Base-by-base conservation (phyloP, 306 rosid species). In the Trifolium pratense region DNA sequence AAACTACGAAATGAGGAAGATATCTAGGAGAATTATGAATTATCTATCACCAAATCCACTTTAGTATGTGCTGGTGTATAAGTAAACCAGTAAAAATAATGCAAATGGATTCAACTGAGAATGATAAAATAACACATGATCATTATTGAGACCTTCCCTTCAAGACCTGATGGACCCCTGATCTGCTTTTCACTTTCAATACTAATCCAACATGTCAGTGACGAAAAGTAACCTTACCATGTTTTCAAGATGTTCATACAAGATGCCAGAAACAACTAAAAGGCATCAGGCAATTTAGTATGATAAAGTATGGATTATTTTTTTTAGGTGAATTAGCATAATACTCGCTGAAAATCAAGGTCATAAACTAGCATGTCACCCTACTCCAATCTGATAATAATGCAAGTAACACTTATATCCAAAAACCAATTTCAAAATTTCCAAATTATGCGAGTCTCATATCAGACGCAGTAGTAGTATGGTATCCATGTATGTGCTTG, bases 121-220 rank as follows among this genome's bases (percentile, higher is more conserved):
- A 76, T 45, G 46, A 69, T 45, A 34, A 0, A 36, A 34, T 20
- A 16, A 31, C 20, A 68, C 46, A 29, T 60, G 2, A 13, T 32
- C 72, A 71, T 29, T 55, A 46, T 20, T 31, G 62, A 76, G 25
- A 61, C 66, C 46, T 70, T 37, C 21, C 59, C 62, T 46, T 70
- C 63, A 51, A 53, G 51, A 56, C 23, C 11, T 12, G 58, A 49
- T 49, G 40, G 51, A 40, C n/a, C 43, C 55, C 61, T 43, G n/a
- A 56, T 67, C 40, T 46, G 58, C 32, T 68, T 48, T 63, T 25
- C 40, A 42, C 51, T 66, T 62, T 14, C 69, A 67, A 56, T 18
- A 42, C 45, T 14, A 60, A 17, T 53, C 74, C 71, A 59, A 79
- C 74, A 40, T 63, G 20, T 43, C 42, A 62, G 36, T 43, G 76